Base-by-base conservation (phyloP, 345 rosid genomes). In the Raphanus raphanistrum region DNA sequence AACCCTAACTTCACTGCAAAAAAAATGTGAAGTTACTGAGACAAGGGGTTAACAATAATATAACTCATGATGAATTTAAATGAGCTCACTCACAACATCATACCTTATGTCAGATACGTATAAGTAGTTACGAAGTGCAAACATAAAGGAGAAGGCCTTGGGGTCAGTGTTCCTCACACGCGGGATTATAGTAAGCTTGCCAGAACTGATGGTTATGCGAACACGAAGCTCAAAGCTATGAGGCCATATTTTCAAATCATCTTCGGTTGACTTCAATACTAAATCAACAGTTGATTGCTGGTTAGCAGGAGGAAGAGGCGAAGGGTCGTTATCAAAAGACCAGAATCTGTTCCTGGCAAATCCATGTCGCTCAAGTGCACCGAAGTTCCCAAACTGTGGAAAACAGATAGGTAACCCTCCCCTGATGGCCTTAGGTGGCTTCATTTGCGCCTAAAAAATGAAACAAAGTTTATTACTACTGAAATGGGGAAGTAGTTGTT, bases 41-140 rank as follows among this genome's bases (percentile, higher is more conserved):
- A 31, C 28, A 55, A 66, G n/a, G 61, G 17, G 0, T 43, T 9
- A 38, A 28, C 10, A 36, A 36, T 36, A 28, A 28, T 28, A 38
- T 9, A 38, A 45, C 52, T 45, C 48, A 43, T 45, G 68, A 32
- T 58, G 35, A 21, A 17, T 36, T 66, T 59, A 43, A 12, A 13
- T 43, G 54, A 68, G 8, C 13, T 1, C 0, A 68, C 68, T 32
- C 0, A n/a, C 27, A 61, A 62, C 0, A 15, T 15, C 82, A 72
- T 80, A 90, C 98, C 97, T 90, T 86, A 94, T 86, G 81, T 94
- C 98, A 0, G 98, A 94, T 54, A 94, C 95, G 75, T 90, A 86
- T 32, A 94, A 81, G 79, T 92, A 86, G 85, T 90, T 94, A 35
- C 86, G 82, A 70, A 90, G 82, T 0, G 91, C 85, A 69, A 94